These are phyloP conservation scores for Lactuca sativa DNA, from an alignment of 129 eudicot genomes.

Conservation along the genomic window DNA sequence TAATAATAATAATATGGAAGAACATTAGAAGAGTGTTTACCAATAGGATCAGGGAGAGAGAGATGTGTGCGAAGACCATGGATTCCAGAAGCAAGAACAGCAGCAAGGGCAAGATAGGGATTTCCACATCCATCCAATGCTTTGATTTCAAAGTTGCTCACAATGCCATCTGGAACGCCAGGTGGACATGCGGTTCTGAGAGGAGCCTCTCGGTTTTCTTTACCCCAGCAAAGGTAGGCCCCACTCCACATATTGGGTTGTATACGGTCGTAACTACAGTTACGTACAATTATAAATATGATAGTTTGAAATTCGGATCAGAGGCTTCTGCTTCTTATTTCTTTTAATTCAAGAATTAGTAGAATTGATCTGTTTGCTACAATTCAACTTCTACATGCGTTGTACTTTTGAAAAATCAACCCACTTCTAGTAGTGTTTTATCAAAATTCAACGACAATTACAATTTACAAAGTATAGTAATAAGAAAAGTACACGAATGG, in stretches of 20 bases:
- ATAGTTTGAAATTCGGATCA: conserved; percentile 8
- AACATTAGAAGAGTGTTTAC: conserved; percentile 29
- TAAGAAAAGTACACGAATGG: too few relatives aligned
- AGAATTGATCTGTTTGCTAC: too few relatives aligned
- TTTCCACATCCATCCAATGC: conserved; percentile 94
- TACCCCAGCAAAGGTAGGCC: conserved; percentile 96
- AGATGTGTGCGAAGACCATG: conserved; percentile 76
- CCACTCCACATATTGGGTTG: conserved; percentile 99
- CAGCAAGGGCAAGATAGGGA: conserved; percentile 88
- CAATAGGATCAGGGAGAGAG: conserved; percentile 75
- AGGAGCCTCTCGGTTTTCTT: conserved; percentile 94
- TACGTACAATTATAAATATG: neutral
- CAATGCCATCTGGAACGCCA: conserved; percentile 73
- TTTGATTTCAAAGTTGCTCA: conserved; percentile 96
- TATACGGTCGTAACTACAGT: conserved; percentile 81
- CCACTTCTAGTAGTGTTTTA: too few relatives aligned
- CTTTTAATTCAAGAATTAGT: neutral
- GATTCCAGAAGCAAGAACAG: conserved; percentile 80
- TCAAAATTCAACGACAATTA: too few relatives aligned
- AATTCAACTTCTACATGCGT: too few relatives aligned
- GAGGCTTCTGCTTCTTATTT: neutral
- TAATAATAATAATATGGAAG: too few relatives aligned
- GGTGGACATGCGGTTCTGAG: conserved; percentile 93
- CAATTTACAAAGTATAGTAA: too few relatives aligned
- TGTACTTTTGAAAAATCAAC: too few relatives aligned